Base-by-base conservation (phyloP, 805 yeast genomes). In the Wickerhamiella nectarea region DNA sequence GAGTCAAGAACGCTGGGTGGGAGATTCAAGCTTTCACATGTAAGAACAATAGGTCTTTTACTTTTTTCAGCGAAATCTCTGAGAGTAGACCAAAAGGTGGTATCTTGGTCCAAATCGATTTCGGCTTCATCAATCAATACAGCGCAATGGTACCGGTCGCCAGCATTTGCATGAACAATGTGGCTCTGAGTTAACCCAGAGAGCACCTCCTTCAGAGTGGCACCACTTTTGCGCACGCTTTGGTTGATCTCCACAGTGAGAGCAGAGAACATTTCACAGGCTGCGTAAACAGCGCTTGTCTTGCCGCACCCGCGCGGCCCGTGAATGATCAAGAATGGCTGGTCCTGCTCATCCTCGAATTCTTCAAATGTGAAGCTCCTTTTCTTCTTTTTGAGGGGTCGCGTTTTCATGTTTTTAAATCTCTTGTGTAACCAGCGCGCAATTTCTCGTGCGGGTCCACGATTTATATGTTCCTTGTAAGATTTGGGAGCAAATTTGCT, bases 101-200 rank as follows among this genome's bases (percentile, higher is more conserved):
- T 74, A 53, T 91, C 97, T 34, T 71, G 75, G 43, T 75, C 84
- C 53, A 80, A 84, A 15, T 87, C 58, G 9, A 83, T 66, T 56
- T 89, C 95, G 34, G 82, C 87, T 53, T 89, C 95, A 52, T 87
- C 95, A 46, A 89, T 67, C 26, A 91, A 60, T 3, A 91, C 77
- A 5, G 85, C 64, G 6, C 89, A 86, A 46, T 74, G 69, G 47
- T 70, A 75, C 14, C 19, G 22, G 20, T 33, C 29, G n/a, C 14
- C 40, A 15, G 24, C 22, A n/a, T 28, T 48, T 12, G 41, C 38
- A 50, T 79, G 83, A 1, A 89, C 87, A 38, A 80, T 64, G 47
- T 84, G 85, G 0, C 94, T 80, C 3, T 95, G 87, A 45, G 89
- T 76, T 43, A 86, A 71, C 54, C 93, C 96, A 39, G 71, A 76